Evolutionary conservation across 2,329 filamentous ascomycete genomes (phyloP).

Genomic region (Pestalotiopsis sp.): DNA sequence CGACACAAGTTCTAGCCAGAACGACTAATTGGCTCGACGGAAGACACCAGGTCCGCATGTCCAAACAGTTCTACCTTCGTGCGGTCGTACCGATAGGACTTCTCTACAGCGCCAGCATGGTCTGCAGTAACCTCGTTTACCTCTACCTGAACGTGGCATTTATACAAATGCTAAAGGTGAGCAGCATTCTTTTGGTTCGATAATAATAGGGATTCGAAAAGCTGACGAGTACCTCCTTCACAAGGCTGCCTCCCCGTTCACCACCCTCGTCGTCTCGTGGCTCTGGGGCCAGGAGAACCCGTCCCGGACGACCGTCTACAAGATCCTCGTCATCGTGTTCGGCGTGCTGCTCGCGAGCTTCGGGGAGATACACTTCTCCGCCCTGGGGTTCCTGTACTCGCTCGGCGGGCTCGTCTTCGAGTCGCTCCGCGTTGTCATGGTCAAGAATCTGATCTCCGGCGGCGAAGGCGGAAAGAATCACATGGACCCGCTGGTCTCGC

Average conservation of each 20-base stretch:
- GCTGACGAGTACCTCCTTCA: not conserved
- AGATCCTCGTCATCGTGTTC: conserved; percentile 54
- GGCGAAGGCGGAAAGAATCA: conserved; percentile 62
- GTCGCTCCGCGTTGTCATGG: conserved; percentile 81
- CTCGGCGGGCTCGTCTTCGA: conserved; percentile 78
- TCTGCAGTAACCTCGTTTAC: conserved; percentile 70
- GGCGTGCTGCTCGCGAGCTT: conserved; percentile 55
- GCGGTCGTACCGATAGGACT: conserved; percentile 69
- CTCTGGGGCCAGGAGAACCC: conserved; percentile 54
- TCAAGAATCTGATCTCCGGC: conserved; percentile 77
- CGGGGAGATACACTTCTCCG: conserved; percentile 71
- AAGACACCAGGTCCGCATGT: conserved; percentile 64
- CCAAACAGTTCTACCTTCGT: conserved; percentile 59
- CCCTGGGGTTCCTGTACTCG: conserved; percentile 70
- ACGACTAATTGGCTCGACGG: conserved; percentile 66
- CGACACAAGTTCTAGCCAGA: conserved; percentile 67
- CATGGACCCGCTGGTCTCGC: conserved; percentile 86
- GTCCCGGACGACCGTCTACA: conserved; percentile 44
- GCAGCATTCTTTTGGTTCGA: not conserved
- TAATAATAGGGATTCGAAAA: not conserved
- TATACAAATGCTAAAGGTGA: conserved; percentile 69
- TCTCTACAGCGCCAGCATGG: conserved; percentile 66
- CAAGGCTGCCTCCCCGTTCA: conserved; percentile 66
- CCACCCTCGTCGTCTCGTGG: conserved; percentile 69
- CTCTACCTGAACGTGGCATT: conserved; percentile 69